A percentile compares a stretch with the other conserved stretches of the same genome.
These are phyloP conservation scores for Ciborinia camelliae DNA, from an alignment of 2,329 filamentous ascomycete species.

Conservation along the genomic window DNA sequence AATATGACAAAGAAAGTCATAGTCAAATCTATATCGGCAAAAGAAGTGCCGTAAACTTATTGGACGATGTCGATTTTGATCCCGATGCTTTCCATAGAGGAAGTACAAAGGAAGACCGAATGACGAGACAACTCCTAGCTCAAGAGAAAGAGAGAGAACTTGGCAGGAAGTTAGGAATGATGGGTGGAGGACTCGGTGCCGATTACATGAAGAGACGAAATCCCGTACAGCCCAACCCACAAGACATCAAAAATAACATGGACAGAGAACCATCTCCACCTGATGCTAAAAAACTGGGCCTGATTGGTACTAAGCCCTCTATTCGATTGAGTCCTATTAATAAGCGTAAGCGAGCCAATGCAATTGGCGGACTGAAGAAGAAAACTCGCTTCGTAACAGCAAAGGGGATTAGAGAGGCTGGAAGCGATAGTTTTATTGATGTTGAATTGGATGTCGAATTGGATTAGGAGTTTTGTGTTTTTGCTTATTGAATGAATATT, in stretches of 20 bases:
- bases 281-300: conserved; percentile 47
- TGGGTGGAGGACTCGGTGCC: conserved; percentile 63
- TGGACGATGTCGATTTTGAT: conserved; percentile 63
- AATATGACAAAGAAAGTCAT: conserved; percentile 57
- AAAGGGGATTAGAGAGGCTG: conserved; percentile 73
- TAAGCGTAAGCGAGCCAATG: conserved; percentile 55
- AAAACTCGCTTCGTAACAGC: conserved; percentile 79
- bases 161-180: conserved; percentile 61
- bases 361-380: conserved; percentile 49
- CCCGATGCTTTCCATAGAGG: conserved; percentile 50
- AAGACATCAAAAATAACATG: conserved; percentile 15
- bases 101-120: conserved; percentile 60
- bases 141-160: conserved; percentile 72
- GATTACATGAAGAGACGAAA: conserved; percentile 59
- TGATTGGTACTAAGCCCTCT: conserved; percentile 43
- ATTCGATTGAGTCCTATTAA: conserved; percentile 54
- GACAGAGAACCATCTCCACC: conserved; percentile 34
- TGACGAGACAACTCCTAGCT: conserved; percentile 61
- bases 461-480: conserved; percentile 3
- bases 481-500: background rate
- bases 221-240: conserved; percentile 19
- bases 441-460: conserved; percentile 29
- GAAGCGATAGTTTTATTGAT: conserved; percentile 67
- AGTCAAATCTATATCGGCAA: conserved; percentile 52
- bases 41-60: conserved; percentile 56